Evolutionary conservation across 306 rosid genomes (phyloP), one percentile per base, ranked within the genome.

Genomic region (Arachis stenosperma): DNA sequence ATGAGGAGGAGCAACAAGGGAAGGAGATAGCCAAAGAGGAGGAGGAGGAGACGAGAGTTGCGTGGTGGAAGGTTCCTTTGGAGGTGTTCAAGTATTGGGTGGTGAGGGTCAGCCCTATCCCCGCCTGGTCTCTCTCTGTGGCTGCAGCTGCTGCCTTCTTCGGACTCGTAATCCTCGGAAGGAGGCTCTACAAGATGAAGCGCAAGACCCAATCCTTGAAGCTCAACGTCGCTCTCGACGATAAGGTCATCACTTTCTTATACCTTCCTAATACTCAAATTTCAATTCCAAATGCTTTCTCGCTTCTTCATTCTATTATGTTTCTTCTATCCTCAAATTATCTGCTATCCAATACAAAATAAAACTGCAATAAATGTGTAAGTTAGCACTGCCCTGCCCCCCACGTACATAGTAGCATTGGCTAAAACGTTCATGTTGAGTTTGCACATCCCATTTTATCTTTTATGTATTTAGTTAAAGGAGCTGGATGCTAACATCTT

Each of bases 31-130:
- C 22, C 84, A 75, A 22, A 86, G 81, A 56, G 89, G 5, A 39
- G 17, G 15, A 48, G 6, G 39, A 69, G 67, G 47, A 75, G 78
- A 81, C 70, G 80, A 75, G 74, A 56, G 54, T 81, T 9, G 81
- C 80, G 63, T 94, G 99, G 99, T 94, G 99, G 99, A 91, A 83
- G 86, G 89, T 89, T 75, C 96, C 99, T 0, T 79, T 94, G 22
- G 96, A 91, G 77, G 85, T 91, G 17, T 65, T 94, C 82, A 94
- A 78, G 78, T 88, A 84, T 55, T 94, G 94, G 83, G 80, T 90
- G 54, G 81, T 80, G 10, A 87, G 80, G 82, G 89, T 82, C n/a
- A 81, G 73, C 59, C 98, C 98, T 40, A 84, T 89, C 4, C 41
- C 98, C 11, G 87, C 86, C 6, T 89, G 97, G 96, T 87, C 96